Base-by-base conservation (phyloP, 805 yeast genomes). In the Candida nanaspora region DNA sequence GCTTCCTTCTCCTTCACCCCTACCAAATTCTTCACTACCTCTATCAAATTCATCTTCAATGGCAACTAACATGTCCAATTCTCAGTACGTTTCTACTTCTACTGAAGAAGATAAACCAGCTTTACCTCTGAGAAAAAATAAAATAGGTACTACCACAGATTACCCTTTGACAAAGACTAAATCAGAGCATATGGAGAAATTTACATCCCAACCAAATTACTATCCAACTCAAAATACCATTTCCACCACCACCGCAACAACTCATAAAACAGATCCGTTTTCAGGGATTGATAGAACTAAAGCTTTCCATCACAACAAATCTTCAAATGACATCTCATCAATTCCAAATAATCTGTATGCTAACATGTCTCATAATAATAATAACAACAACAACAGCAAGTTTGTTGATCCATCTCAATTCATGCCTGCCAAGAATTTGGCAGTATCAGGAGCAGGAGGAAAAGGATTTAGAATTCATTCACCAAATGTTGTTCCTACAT, bases 241-340 rank as follows among this genome's bases (percentile, higher is more conserved):
- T 6, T 10, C 10, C 10, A 28, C 14, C 30, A 28, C 15, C 7
- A 28, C 30, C 7, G 7, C 18, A 15, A 30, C 7, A 30, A 30
- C 10, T 30, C 13, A 16, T 5, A 33, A 21, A 5, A 39, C 43
- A 11, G 76, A 70, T 46, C 74, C 73, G 16, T 70, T 70, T 46
- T 60, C 73, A 3, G 41, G 59, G 4, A 62, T 71, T 28, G 74
- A 70, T 40, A 68, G 60, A 47, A 48, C 68, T 7, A 66, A 62
- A 45, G 38, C 66, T 6, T 37, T 44, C 35, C 51, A 48, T 42
- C 49, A 35, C 32, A 47, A 43, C 28, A 46, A 46, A 23, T 46
- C 49, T 3, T 38, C 46, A 5, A 31, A 43, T 33, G 44, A 34
- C n/a, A 21, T 33, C 16, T 5, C 35, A 14, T 21, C 27, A 3